Conservation (phyloP, 2,329 filamentous ascomycete genomes). For the Claviceps cyperi region DNA sequence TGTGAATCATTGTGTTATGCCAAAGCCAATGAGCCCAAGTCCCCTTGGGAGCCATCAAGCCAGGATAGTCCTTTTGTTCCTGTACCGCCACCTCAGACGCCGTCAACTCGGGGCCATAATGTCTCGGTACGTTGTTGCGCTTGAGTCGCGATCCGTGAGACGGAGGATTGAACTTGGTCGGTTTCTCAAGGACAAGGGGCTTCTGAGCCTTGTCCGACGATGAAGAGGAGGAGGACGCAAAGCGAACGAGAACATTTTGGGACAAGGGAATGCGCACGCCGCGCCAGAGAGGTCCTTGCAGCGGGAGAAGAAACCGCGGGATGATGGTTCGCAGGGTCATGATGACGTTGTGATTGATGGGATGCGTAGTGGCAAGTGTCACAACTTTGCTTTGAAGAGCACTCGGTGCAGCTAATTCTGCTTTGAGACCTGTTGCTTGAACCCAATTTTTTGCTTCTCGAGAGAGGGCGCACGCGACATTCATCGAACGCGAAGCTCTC, state of each 20-base stretch:
- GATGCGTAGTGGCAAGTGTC: not conserved
- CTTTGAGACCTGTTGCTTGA: too few relatives aligned
- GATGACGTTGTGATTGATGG: constrained; percentile 5
- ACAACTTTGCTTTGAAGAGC: not conserved
- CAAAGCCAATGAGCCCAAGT: constrained; percentile 77
- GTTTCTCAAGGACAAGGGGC: constrained; percentile 64
- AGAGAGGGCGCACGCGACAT: not conserved
- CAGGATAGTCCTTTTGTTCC: constrained; percentile 62
- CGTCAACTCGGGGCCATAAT: constrained; percentile 62
- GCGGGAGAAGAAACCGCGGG: constrained; percentile 54
- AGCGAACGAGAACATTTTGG: constrained; percentile 22
- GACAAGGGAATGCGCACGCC: constrained; percentile 21
- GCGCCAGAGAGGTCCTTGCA: constrained; percentile 42
- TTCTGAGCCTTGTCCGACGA: constrained; percentile 25
- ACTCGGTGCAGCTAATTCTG: not conserved
- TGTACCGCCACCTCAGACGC: constrained; percentile 52
- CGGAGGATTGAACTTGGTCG: constrained; percentile 78
- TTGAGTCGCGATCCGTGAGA: constrained; percentile 66
- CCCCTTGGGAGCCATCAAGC: constrained; percentile 74
- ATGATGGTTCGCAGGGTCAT: constrained; percentile 40
- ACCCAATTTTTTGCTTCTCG: not conserved
- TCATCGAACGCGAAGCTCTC: not conserved
- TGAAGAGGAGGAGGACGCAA: constrained; percentile 14
- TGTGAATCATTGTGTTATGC: constrained; percentile 60
- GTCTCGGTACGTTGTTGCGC: constrained; percentile 38